Conservation (phyloP, 2,329 filamentous ascomycete species). For the Graphilbum fragrans region DNA sequence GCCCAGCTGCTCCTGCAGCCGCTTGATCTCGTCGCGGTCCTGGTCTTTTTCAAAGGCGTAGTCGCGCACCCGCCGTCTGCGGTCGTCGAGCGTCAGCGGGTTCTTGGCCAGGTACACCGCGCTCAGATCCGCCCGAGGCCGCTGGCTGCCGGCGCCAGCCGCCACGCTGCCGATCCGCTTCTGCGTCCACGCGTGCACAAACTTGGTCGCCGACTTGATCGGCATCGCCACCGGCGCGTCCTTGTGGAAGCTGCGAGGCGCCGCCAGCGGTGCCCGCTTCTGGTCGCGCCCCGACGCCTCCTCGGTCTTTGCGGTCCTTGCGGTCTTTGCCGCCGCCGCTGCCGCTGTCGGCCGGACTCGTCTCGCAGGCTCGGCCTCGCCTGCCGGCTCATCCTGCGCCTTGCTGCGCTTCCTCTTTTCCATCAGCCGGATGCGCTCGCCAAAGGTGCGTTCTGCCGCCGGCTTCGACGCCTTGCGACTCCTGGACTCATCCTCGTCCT, state of each 20-base stretch:
- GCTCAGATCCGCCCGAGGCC: slow-evolving; percentile 36
- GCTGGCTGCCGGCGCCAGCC: slow-evolving; percentile 28
- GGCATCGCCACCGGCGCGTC: slow-evolving; percentile 79
- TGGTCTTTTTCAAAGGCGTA: slow-evolving; percentile 88
- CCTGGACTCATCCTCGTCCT: not conserved
- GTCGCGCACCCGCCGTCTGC: slow-evolving; percentile 42
- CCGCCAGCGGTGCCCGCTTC: slow-evolving; percentile 26
- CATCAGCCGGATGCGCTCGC: not conserved
- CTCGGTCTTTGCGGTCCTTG: not conserved
- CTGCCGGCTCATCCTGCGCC: not conserved
- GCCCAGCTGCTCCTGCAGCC: slow-evolving; percentile 57
- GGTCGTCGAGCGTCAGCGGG: slow-evolving; percentile 30
- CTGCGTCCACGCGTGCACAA: slow-evolving; percentile 47
- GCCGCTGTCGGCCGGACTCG: not conserved
- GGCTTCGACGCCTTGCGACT: not conserved
- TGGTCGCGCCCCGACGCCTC: slow-evolving; percentile 1
- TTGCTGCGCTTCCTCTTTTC: not conserved
- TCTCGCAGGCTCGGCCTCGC: not conserved
- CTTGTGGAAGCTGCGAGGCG: too few species aligned
- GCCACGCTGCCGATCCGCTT: slow-evolving; percentile 3
- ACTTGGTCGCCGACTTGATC: slow-evolving; percentile 72
- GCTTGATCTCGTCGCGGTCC: slow-evolving; percentile 67
- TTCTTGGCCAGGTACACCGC: slow-evolving; percentile 29
- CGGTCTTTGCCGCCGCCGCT: not conserved
- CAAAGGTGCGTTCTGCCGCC: not conserved